Percentiles rank a stretch among this genome's conserved stretches.
Conservation (phyloP, 352 stramenopile genomes). For the Phytophthora sojae region DNA sequence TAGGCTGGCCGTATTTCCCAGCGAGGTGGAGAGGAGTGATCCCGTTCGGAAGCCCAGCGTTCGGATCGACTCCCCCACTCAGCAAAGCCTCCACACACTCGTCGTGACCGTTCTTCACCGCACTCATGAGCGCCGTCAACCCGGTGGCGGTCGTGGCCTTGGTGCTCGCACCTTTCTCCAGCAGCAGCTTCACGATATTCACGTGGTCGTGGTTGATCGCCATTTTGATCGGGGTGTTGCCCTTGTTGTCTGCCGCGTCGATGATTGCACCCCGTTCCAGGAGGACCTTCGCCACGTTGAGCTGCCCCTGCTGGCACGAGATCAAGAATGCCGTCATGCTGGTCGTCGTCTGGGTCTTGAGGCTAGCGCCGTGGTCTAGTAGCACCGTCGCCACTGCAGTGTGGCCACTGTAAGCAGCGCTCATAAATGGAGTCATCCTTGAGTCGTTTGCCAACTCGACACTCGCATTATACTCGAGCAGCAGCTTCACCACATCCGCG, state of each 20-base stretch:
- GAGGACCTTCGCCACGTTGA: constrained; percentile 1
- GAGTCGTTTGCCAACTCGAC: background rate
- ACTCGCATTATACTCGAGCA: background rate
- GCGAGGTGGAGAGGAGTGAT: background rate
- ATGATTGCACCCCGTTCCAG: background rate
- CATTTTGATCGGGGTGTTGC: constrained; percentile 5
- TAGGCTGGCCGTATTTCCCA: background rate
- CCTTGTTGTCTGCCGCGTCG: constrained; percentile 2
- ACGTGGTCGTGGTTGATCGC: constrained; percentile 8
- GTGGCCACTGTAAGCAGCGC: constrained; percentile 3
- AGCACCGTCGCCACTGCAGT: constrained; percentile 7
- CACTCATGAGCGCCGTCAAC: constrained; percentile 5
- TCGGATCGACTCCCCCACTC: background rate
- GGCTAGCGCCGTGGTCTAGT: background rate
- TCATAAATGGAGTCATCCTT: constrained; percentile 1
- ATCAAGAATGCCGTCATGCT: constrained; percentile 1
- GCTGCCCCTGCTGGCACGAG: background rate
- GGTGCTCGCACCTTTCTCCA: constrained; percentile 2
- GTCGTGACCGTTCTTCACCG: constrained; percentile 1
- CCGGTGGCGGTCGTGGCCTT: background rate
- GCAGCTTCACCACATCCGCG: background rate
- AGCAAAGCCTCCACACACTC: constrained; percentile 10
- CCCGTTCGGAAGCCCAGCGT: background rate
- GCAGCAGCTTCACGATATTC: constrained; percentile 1
- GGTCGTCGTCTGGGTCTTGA: background rate